phyloP scores from a whole-genome alignment of 1,284 basidiomycete genomes.

The Leccinum griseonigrum region DNA sequence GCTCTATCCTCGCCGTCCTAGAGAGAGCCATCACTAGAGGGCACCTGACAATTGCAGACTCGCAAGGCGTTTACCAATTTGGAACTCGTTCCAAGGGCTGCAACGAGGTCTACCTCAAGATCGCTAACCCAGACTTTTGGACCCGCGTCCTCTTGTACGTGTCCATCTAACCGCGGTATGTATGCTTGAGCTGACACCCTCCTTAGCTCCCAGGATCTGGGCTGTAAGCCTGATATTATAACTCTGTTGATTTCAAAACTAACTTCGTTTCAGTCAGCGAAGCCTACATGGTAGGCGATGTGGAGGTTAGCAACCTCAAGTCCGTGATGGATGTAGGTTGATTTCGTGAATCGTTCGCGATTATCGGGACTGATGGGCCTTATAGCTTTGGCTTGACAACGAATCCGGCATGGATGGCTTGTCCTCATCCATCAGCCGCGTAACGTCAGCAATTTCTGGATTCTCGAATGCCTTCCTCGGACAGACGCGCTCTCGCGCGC shows the following conservation, averaged over 20 bases:
- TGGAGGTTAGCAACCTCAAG: conserved; percentile 71
- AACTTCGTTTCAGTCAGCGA: conserved; percentile 65
- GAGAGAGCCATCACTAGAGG: conserved; percentile 57
- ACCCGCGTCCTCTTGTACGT: conserved; percentile 66
- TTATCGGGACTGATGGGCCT: conserved; percentile 13
- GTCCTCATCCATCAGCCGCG: conserved; percentile 61
- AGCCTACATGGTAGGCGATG: conserved; percentile 83
- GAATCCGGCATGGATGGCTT: conserved; percentile 66
- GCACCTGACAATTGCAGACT: conserved; percentile 61
- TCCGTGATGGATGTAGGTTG: conserved; percentile 71
- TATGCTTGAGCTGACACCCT: conserved; percentile 13
- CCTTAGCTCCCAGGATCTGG: conserved; percentile 63
- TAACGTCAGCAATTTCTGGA: conserved; percentile 67
- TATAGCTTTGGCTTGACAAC: conserved; percentile 82
- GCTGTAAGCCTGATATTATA: conserved; percentile 50
- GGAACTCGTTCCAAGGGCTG: conserved; percentile 51
- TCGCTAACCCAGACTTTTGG: conserved; percentile 79
- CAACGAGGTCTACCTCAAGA: conserved; percentile 61
- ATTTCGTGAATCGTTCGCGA: conserved; percentile 10
- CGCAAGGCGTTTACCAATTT: conserved; percentile 54
- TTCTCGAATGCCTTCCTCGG: conserved; percentile 80
- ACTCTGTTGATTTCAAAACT: conserved; percentile 13
- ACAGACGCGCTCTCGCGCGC: conserved; percentile 73
- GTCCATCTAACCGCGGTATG: conserved; percentile 2
- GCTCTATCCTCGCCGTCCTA: conserved; percentile 60